Base-by-base conservation (phyloP, 441 rosid genomes). In the Monsonia emarginata region DNA sequence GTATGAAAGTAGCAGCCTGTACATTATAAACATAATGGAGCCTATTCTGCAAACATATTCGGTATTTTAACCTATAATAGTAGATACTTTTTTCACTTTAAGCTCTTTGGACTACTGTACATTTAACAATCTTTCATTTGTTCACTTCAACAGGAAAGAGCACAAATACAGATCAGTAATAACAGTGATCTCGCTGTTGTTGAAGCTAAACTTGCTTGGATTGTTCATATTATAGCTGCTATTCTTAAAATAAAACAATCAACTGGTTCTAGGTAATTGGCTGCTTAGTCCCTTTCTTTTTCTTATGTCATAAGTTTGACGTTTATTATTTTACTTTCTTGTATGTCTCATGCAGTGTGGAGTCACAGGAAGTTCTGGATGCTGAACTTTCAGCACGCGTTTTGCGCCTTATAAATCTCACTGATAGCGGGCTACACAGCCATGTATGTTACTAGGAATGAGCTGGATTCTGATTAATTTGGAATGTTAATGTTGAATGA, bases 301-400 rank as follows among this genome's bases (percentile, higher is more conserved):
- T 58, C 34, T 24, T 27, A 4, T 13, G 62, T 28, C 34, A 5
- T 58, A 58, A 5, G 2, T 26, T 58, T 5, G 9, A 58, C 11
- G 7, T 18, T 44, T 58, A 58, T 27, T 58, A 27, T 4, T 13
- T 14, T 13, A 10, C 9, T 26, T 27, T 27, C n/a, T 27, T 58
- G 8, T 62, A 65, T 66, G 46, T 69, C 62, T 69, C 71, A 18
- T 80, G 84, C 92, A 95, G 99, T 68, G 74, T 74, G 84, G 99
- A 95, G 80, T 83, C 97, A 21, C 99, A 90, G 75, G 99, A 95
- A 81, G 84, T 86, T 75, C 88, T 95, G 72, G 99, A 95, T 83
- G 99, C 99, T 3, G 98, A 95, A 78, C 96, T 95, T 71, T 89
- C 99, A 62, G 97, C 96, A 68, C 97, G 96, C 75, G 90, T 95